Evolutionary conservation across 2,329 filamentous ascomycete species (phyloP).

Genomic region (Fusarium nurragi): DNA sequence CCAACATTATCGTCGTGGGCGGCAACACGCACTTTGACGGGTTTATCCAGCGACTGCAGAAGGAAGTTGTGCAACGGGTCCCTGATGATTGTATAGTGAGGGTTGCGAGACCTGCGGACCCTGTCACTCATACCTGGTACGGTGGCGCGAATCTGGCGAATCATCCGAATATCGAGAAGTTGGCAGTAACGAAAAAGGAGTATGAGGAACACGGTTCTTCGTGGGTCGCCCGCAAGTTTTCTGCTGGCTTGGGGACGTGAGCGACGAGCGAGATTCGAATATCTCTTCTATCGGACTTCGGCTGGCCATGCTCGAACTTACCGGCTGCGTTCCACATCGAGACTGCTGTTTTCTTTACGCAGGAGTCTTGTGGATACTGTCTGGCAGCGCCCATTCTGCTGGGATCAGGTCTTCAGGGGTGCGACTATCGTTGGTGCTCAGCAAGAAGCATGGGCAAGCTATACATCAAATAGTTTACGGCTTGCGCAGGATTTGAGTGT

Average conservation of each 20-base stretch:
- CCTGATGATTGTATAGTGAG: constrained; percentile 82
- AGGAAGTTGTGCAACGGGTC: constrained; percentile 75
- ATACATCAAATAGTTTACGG: neutral
- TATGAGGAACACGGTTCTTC: constrained; percentile 86
- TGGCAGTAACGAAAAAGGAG: constrained; percentile 85
- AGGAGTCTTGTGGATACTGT: neutral
- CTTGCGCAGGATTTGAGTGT: neutral
- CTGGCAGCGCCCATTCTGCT: too few species aligned
- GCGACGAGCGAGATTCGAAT: accelerated
- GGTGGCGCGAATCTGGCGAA: constrained; percentile 83
- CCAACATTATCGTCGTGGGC: constrained; percentile 89
- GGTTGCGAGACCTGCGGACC: constrained; percentile 74
- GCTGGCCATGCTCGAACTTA: neutral
- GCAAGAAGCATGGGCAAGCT: neutral
- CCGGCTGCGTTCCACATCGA: neutral
- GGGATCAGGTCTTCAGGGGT: too few species aligned
- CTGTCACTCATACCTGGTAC: constrained; percentile 83
- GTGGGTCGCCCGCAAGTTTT: constrained; percentile 80
- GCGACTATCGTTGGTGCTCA: neutral
- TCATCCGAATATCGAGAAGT: constrained; percentile 71
- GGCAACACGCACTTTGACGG: constrained; percentile 84
- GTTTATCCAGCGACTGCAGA: constrained; percentile 81
- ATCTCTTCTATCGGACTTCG: neutral
- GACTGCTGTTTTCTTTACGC: neutral
- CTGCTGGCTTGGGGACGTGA: constrained; percentile 42